Evolutionary conservation across 495 filamentous ascomycete genomes (phyloP), one percentile per base, ranked within the genome.

Genomic region (Hypomontagnella submonticulosa): DNA sequence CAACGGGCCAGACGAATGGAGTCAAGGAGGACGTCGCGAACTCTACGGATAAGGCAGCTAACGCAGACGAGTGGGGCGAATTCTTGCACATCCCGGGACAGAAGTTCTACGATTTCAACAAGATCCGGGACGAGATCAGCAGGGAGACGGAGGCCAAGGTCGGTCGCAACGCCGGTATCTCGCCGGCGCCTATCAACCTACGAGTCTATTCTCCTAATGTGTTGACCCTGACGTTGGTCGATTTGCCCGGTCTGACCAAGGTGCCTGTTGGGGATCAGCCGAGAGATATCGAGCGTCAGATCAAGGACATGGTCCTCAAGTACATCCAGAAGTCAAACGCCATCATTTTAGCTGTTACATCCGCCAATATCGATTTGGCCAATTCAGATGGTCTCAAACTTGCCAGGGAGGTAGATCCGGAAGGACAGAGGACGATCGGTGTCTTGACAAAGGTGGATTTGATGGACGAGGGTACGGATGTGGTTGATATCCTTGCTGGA

Each of bases 401-500:
- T 72, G 96, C 96, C 19, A 87, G 96, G 66, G 96, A 99, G 79
- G 95, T 98, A 27, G 96, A 99, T 72, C 94, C 93, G 1, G 96
- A 99, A 76, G 96, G 94, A 66, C 96, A 98, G 80, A 87, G 96
- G 71, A 99, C 96, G 18, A 99, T 99, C 63, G 96, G 96, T 82
- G 96, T 99, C 66, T 85, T 99, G 72, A 98, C 94, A 56, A 99
- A 99, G 83, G 93, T 99, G 52, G 96, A 99, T 78, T 81, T 99
- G 76, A 99, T 99, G 96, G 96, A 99, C 78, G 93, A 97, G 27
- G 96, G 96, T 36, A 99, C 96, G 34, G 96, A 99, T 74, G 96
- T 99, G 13, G 95, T 99, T 67, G 96, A 99, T 81, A 99, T 99
- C 82, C 86, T 99, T 70, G 95, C 96, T 70, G 96, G 96, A 58